These are phyloP conservation scores for Pestalotiopsis sp. DNA, from an alignment of 2,329 filamentous ascomycete genomes.

Conservation along the genomic window DNA sequence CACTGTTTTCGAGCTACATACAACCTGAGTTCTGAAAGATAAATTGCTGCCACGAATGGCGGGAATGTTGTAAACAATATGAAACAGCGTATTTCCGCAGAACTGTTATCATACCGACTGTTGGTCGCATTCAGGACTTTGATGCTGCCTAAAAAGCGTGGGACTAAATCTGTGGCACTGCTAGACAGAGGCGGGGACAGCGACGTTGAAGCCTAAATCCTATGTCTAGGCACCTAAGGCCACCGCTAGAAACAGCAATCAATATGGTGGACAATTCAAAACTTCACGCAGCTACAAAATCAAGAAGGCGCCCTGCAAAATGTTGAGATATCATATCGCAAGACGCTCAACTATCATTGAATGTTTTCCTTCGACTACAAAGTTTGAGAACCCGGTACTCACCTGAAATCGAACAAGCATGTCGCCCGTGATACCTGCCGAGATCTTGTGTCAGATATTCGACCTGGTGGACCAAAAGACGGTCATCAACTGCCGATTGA, in stretches of 20 bases:
- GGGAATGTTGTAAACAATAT: too few species aligned
- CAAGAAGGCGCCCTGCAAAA: too few species aligned
- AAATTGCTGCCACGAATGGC: too few species aligned
- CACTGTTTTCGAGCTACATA: too few species aligned
- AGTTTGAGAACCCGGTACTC: background rate
- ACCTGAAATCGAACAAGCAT: background rate
- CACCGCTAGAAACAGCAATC: background rate
- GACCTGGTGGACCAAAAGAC: background rate
- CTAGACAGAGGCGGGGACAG: background rate
- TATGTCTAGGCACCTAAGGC: background rate
- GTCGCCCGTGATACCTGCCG: background rate
- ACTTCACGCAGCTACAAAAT: background rate
- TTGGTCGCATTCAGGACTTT: background rate
- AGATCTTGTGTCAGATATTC: slow-evolving; percentile 4
- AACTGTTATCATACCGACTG: background rate
- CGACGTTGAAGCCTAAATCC: background rate
- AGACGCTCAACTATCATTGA: background rate
- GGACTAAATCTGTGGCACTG: background rate
- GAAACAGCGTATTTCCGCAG: too few species aligned
- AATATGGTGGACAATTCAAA: background rate
- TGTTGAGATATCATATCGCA: background rate
- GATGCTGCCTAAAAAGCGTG: background rate
- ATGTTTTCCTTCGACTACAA: background rate
- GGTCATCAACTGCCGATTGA: background rate
- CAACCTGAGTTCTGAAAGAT: too few species aligned